These are phyloP conservation scores for Tolypocladium guangdongense DNA, from an alignment of 2,329 filamentous ascomycete species.

Conservation along the genomic window DNA sequence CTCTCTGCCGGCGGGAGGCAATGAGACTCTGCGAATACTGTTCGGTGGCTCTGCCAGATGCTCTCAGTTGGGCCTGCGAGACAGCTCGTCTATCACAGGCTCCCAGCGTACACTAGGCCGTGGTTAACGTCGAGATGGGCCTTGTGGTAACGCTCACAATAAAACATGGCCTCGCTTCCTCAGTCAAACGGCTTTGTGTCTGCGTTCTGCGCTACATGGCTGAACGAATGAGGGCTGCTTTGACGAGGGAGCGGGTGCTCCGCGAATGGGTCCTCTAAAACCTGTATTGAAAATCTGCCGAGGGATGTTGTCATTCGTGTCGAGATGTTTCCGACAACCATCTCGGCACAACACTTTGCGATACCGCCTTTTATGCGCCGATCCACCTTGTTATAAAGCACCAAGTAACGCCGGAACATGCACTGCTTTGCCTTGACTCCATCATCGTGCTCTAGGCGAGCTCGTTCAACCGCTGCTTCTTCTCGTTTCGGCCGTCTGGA, in stretches of 20 bases:
- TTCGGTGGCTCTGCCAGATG: neutral
- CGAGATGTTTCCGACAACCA: neutral
- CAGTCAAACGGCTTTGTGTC: neutral
- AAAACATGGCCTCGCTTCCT: neutral
- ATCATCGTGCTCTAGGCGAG: slow-evolving; percentile 13
- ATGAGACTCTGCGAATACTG: neutral
- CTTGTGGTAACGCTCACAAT: neutral
- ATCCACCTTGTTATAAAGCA: slow-evolving; percentile 12
- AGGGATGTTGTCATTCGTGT: neutral
- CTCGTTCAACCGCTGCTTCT: slow-evolving; percentile 37
- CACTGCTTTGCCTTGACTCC: slow-evolving; percentile 8
- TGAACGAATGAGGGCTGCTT: neutral
- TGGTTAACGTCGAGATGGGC: neutral
- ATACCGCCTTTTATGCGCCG: slow-evolving; percentile 15
- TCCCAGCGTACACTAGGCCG: neutral
- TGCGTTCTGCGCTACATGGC: neutral
- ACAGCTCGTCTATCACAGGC: neutral
- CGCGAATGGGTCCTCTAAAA: neutral
- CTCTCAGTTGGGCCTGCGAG: neutral
- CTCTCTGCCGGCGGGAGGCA: neutral
- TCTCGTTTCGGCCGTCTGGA: slow-evolving; percentile 51
- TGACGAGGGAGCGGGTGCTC: neutral
- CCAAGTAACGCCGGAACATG: slow-evolving; percentile 21
- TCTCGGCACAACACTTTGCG: neutral
- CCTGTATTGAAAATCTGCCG: neutral